Evolutionary conservation across 179 eudicot genomes (phyloP), one percentile per base, ranked within the genome.

Genomic region (Silene coronaria): DNA sequence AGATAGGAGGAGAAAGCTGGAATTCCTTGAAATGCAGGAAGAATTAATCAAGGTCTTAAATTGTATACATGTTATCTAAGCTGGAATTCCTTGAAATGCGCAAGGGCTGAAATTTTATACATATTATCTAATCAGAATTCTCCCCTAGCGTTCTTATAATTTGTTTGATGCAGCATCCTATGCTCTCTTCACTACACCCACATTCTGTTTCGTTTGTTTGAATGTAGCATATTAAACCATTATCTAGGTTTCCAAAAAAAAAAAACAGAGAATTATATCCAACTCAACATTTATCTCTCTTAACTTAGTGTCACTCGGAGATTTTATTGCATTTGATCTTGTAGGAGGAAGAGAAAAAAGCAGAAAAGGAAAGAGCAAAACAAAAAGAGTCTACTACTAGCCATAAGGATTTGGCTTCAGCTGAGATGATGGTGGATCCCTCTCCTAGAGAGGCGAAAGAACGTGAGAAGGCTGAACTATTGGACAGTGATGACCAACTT

Each of bases 21-120:
- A 92, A 69, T 92, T 85, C 89, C 89, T 92, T 72, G 89, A 90
- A 80, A 90, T 89, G 96, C 91, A 90, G 67, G 96, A 91, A 83
- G 96, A 87, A 81, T 64, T 90, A 71, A 92, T 92, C 77, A 87
- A 89, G 97, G 97, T 92, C 63, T 78, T 67, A 28, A 66, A 24
- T 2, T 55, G 48, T 23, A 34, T 10, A 36, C 13, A 11, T 51
- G 11, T 2, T 64, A 10, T 38, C 60, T 75, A 13, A 27, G 81
- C 76, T 90, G 85, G 96, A 92, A 69, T 92, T 85, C 89, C 89
- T 92, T 72, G 89, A 90, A 80, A 90, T 89, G 96, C 91, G 45
- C 68, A 42, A 67, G 73, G 73, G 42, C 38, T 32, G 55, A 28
- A 66, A 24, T 2, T 55, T 32, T 23, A 34, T 10, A 36, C 13